Evolutionary conservation across 2,329 filamentous ascomycete genomes (phyloP), one percentile per base, ranked within the genome.

Genomic region (Exophiala sideris): DNA sequence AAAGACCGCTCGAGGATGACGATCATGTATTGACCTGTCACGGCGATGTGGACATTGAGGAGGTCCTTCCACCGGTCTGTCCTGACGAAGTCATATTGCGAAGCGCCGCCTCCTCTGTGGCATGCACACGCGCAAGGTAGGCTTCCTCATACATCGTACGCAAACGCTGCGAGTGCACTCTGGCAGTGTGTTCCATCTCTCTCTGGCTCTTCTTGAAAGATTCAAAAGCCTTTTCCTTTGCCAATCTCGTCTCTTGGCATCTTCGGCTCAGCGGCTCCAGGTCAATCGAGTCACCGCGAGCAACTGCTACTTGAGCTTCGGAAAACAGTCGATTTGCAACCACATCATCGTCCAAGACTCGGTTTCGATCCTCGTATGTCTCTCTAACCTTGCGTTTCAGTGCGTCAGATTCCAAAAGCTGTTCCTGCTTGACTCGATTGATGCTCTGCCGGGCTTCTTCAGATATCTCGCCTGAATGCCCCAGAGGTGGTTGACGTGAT

Each of bases 161-260:
- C 18, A 59, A 20, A 7, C 47, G 49, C 20, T 53, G 36, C 9
- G 21, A 7, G 24, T 56, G 53, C 14, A 18, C 12, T 11, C 36
- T 52, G 6, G 42, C 32, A 18, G 51, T 38, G 9, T 29, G 29
- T 11, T 51, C 52, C 45, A 54, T 32, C 18, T 56, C 57, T 14
- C 29, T 12, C 10, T 56, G 50, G 8, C 42, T 3, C 33, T 45
- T 50, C 12, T 47, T 12, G 45, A 34, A 59, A 5, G 21, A 36
- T 29, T 47, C 45, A 18, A 18, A 24, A 1, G 57, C 57, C 32
- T 38, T 45, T 3, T 52, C 47, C 16, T 16, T 54, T 10, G 50
- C 50, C n/a, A 44, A 20, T 12, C 34, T 53, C 12, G 53, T 56
- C 45, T 51, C 48, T 33, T 54, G 40, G 36, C 46, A 51, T 29